These are phyloP conservation scores for Trametes sp. DNA, from an alignment of 1,284 basidiomycete species.

Conservation along the genomic window DNA sequence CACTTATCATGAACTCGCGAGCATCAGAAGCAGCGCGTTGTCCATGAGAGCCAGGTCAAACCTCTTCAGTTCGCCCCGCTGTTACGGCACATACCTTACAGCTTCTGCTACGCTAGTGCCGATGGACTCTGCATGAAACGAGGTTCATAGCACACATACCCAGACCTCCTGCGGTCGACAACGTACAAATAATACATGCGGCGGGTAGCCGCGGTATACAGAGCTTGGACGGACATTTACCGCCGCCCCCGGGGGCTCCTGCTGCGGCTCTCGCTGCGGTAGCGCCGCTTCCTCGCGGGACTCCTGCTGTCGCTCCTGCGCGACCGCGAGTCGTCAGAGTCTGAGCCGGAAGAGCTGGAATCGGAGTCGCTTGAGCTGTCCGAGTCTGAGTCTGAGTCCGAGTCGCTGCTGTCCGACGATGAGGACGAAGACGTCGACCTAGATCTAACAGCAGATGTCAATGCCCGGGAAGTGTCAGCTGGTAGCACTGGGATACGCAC, in stretches of 20 bases:
- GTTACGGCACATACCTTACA: not conserved
- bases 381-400: constrained; percentile 47
- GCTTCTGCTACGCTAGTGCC: constrained; percentile 4
- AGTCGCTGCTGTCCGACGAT: constrained; percentile 48
- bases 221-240: not conserved
- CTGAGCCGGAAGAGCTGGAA: constrained; percentile 52
- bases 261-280: constrained; percentile 33
- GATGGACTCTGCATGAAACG: constrained; percentile 22
- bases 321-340: constrained; percentile 48
- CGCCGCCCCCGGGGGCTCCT: constrained; percentile 29
- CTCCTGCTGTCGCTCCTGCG: constrained; percentile 52
- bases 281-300: constrained; percentile 41
- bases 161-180: not conserved
- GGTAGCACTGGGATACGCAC: constrained; percentile 43
- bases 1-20: constrained; percentile 87
- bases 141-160: constrained; percentile 30
- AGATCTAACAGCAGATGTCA: constrained; percentile 23
- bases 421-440: constrained; percentile 31
- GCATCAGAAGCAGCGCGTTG: constrained; percentile 47
- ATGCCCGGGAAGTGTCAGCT: constrained; percentile 18
- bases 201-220: not conserved
- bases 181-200: constrained; percentile 3
- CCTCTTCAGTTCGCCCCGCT: not conserved
- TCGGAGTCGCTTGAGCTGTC: constrained; percentile 46
- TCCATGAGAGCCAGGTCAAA: constrained; percentile 14